Conservation (phyloP, 2,329 filamentous ascomycete genomes). For the Aureobasidium sp. region DNA sequence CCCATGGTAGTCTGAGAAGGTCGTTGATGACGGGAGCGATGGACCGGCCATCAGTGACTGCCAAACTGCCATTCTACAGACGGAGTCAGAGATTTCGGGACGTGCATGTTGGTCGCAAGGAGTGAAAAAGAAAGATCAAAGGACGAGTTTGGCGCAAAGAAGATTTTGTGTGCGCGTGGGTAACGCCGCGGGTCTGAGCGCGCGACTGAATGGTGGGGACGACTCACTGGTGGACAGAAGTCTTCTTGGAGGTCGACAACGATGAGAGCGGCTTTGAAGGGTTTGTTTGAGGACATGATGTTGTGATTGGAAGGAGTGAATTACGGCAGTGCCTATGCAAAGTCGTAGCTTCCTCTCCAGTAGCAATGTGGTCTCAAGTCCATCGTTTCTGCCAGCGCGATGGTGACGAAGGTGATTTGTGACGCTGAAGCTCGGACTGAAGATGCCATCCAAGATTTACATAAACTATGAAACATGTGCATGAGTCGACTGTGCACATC, state of each 20-base stretch:
- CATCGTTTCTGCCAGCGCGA: no score
- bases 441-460: no score
- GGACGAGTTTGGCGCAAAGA: not conserved
- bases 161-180: not conserved
- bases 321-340: no score
- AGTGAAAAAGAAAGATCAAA: not conserved
- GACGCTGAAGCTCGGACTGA: no score
- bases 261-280: slow-evolving; percentile 23
- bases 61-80: slow-evolving; percentile 80
- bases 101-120: not conserved
- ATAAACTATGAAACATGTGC: not conserved
- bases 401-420: no score
- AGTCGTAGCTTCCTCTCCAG: no score
- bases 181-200: slow-evolving; percentile 12
- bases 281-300: slow-evolving; percentile 1
- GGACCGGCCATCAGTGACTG: slow-evolving; percentile 77
- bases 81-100: not conserved
- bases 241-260: slow-evolving; percentile 91
- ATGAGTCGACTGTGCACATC: no score
- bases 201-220: not conserved
- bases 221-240: slow-evolving; percentile 87
- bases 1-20: slow-evolving; percentile 70
- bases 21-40: slow-evolving; percentile 78
- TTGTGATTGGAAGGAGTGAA: no score
- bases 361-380: no score